These are phyloP conservation scores for Byssoonygena ceratinophila DNA, from an alignment of 2,329 filamentous ascomycete species.

Conservation along the genomic window DNA sequence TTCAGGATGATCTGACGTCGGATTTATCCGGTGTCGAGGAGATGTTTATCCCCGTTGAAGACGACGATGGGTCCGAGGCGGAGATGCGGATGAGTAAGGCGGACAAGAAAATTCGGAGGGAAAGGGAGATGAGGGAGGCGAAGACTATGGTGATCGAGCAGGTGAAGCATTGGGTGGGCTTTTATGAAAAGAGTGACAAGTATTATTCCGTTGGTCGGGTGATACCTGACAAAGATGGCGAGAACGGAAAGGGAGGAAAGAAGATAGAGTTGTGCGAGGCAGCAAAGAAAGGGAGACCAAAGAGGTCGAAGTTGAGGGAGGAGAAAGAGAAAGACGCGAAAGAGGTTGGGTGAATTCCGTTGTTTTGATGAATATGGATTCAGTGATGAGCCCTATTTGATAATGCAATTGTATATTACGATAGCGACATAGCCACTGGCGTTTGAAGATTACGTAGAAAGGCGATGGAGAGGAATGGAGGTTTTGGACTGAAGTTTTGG, in stretches of 20 bases:
- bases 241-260: conserved; percentile 35
- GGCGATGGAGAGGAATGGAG: neutral
- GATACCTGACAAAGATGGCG: conserved; percentile 45
- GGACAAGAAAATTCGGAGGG: conserved; percentile 44
- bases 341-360: neutral
- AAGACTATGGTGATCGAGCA: conserved; percentile 53
- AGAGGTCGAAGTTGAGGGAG: conserved; percentile 30
- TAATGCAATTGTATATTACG: neutral
- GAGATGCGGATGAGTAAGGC: conserved; percentile 25
- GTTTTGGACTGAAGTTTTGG: neutral
- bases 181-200: conserved; percentile 70
- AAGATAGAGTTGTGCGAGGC: conserved; percentile 57
- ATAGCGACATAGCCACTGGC: neutral
- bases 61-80: conserved; percentile 38
- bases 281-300: conserved; percentile 58
- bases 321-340: conserved; percentile 20
- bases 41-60: conserved; percentile 64
- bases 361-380: neutral
- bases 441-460: neutral
- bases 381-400: neutral
- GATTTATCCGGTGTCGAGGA: conserved; percentile 80
- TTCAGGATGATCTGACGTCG: conserved; percentile 68
- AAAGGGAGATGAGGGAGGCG: conserved; percentile 56
- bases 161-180: conserved; percentile 69
- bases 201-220: conserved; percentile 74